Evolutionary conservation across 148 eudicot genomes (phyloP).

Genomic region (Chenopodium suecicum): DNA sequence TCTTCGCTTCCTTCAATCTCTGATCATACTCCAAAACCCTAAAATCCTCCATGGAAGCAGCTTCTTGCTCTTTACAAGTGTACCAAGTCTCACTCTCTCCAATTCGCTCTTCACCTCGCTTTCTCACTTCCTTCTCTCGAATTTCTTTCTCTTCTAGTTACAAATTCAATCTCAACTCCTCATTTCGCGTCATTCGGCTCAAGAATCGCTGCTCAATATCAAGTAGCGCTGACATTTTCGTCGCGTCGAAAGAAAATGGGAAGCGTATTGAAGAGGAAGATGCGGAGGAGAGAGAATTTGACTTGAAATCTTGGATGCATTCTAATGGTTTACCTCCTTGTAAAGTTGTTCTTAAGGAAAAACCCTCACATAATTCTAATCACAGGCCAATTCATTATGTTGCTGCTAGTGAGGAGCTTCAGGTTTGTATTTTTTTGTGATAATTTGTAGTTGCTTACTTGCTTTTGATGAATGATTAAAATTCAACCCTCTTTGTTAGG

Average conservation of each 20-base stretch:
- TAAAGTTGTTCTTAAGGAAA: constrained; percentile 66
- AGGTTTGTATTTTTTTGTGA: constrained; percentile 36
- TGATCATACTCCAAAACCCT: background rate
- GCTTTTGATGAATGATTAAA: too few species aligned
- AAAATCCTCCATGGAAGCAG: background rate
- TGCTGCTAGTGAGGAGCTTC: constrained; percentile 80
- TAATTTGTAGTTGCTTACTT: background rate
- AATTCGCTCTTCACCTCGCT: constrained; percentile 24
- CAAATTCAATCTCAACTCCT: background rate
- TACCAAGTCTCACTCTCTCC: constrained; percentile 13
- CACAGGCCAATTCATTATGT: constrained; percentile 75
- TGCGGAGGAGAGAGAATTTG: constrained; percentile 32
- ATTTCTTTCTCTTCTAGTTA: too few species aligned
- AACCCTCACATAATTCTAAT: constrained; percentile 45
- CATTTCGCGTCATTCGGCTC: constrained; percentile 20
- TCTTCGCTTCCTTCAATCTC: background rate
- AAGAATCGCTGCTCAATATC: constrained; percentile 37
- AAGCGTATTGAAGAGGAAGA: constrained; percentile 24
- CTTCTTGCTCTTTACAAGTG: constrained; percentile 8
- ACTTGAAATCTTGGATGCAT: constrained; percentile 90
- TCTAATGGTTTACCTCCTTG: constrained; percentile 73
- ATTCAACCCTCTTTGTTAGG: constrained; percentile 29
- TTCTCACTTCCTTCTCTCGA: constrained; percentile 28
- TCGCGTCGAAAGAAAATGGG: constrained; percentile 27
- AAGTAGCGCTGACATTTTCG: constrained; percentile 39